These are phyloP conservation scores for Ilex paraguariensis DNA, from an alignment of 305 asterid genomes.

Conservation along the genomic window DNA sequence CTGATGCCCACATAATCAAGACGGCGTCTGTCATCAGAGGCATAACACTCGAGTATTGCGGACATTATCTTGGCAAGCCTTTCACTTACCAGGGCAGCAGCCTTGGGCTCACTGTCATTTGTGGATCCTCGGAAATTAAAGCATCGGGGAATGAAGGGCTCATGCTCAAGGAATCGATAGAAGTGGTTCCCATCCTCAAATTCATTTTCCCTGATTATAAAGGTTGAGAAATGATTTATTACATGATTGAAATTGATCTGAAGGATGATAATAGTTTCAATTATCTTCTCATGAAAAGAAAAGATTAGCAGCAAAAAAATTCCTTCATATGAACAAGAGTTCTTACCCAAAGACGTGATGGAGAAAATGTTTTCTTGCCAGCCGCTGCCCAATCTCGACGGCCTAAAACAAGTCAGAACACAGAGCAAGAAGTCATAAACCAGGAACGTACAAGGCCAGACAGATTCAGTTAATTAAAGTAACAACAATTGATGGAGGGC, in stretches of 20 bases:
- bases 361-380: conserved; percentile 69
- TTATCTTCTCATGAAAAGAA: too few species aligned
- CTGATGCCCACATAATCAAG: conserved; percentile 75
- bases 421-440: too few species aligned
- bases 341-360: conserved; percentile 89
- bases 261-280: too few species aligned
- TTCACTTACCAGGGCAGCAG: conserved; percentile 45
- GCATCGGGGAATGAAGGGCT: conserved; percentile 73
- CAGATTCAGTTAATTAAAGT: too few species aligned
- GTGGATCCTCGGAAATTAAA: conserved; percentile 70
- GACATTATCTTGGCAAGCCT: conserved; percentile 66
- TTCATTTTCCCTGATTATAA: conserved; percentile 56
- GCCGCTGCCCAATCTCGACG: conserved; percentile 72
- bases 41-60: conserved; percentile 77
- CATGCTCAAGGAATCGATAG: conserved; percentile 89
- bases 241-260: neutral
- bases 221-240: neutral
- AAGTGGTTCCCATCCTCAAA: conserved; percentile 85
- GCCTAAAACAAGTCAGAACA: conserved; percentile 33
- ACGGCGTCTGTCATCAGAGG: conserved; percentile 57
- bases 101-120: conserved; percentile 61
- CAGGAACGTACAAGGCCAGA: too few species aligned
- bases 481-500: too few species aligned
- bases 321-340: conserved; percentile 3
- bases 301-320: too few species aligned